These are phyloP conservation scores for Esteya vermicola DNA, from an alignment of 2,329 filamentous ascomycete species.

Conservation along the genomic window DNA sequence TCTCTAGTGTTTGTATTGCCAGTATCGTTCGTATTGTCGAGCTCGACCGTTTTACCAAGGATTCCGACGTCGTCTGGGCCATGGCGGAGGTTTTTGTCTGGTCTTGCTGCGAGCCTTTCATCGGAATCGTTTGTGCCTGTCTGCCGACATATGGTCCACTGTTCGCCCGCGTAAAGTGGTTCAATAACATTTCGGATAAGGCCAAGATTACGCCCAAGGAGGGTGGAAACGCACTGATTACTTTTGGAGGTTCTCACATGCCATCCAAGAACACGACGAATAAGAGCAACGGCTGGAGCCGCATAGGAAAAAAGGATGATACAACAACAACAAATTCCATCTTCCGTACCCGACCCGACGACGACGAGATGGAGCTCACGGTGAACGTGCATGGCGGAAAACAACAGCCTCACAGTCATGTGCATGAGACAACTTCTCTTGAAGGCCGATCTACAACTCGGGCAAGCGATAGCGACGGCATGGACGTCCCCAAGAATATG, in stretches of 20 bases:
- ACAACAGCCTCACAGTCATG: too few species aligned
- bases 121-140: constrained; percentile 1
- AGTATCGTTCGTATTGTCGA: background rate
- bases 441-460: too few species aligned
- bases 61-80: background rate
- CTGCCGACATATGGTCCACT: background rate
- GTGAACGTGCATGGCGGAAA: background rate
- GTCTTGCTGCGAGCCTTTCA: background rate
- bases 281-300: background rate
- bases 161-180: background rate
- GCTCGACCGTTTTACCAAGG: background rate
- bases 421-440: too few species aligned
- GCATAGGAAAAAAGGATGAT: background rate
- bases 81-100: constrained; percentile 2
- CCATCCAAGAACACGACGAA: background rate
- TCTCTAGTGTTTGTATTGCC: background rate
- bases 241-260: background rate
- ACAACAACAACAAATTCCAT: background rate
- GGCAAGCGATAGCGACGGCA: too few species aligned
- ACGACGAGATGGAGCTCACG: background rate
- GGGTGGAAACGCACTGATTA: background rate
- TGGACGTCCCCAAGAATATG: too few species aligned
- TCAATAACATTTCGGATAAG: background rate
- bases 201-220: background rate
- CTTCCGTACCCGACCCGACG: background rate